Base-by-base conservation (phyloP, 768 basidiomycete species). In the Clavulina sp. region DNA sequence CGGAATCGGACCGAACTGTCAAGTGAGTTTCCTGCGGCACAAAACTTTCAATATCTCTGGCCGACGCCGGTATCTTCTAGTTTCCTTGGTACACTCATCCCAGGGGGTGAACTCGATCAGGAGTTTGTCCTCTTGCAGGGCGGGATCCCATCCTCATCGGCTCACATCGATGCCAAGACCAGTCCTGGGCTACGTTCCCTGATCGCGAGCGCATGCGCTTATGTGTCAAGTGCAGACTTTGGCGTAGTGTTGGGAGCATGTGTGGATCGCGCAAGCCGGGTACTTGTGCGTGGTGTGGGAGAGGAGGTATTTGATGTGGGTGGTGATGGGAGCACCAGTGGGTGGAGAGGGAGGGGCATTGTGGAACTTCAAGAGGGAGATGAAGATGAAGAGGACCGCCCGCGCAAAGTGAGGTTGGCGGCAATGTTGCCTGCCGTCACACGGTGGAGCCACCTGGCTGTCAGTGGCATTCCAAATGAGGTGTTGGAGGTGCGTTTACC, bases 381-480 rank as follows among this genome's bases (percentile, higher is more conserved):
- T 43, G 29, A 55, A 43, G 70, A 73, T 36, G 55, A 53, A 21
- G 69, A 38, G 18, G 63, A 70, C 41, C 73, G 73, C 28, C 62
- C 70, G 47, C 30, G 52, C 48, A 71, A 73, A 57, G 74, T 85
- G 48, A 69, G 84, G 43, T 64, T 95, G 13, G 92, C 87, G 13
- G 78, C 80, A 4, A 65, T 93, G 57, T 65, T 96, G 28, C 91
- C 89, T 3, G 81, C 76, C 1, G 66, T 95, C 38, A 78, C 82
- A 51, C 68, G 77, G 52, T 89, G 88, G 86, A 80, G 79, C 59
- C 75, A 75, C 56, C 53, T 77, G 53, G 78, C 79, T 34, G 62
- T 88, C 57, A 72, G 76, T 56, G 74, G 74, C 18, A 61, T 80
- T 51, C 85, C 84, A 32, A 87, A 85, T 61, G 84, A 84, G 62